Conservation (phyloP, 768 basidiomycete species). For the Chiua virens region DNA sequence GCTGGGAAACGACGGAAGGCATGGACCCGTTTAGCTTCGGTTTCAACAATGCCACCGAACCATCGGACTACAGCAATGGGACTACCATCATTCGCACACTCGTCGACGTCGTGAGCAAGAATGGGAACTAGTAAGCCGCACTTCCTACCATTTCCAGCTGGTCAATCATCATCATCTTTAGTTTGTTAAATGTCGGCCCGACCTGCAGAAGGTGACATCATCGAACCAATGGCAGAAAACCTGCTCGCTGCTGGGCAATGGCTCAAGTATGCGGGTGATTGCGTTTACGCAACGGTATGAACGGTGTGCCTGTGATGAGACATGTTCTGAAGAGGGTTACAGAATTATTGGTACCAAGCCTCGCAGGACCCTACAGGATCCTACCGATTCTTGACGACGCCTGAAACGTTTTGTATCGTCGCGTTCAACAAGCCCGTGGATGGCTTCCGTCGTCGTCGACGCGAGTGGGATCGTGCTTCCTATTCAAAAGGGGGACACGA, state of each 20-base stretch:
- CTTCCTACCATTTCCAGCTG: neutral
- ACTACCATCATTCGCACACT: conserved; percentile 49
- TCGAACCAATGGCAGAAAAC: conserved; percentile 46
- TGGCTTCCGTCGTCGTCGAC: conserved; percentile 36
- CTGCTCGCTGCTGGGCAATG: conserved; percentile 52
- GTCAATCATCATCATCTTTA: conserved; percentile 11
- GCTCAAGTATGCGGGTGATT: conserved; percentile 50
- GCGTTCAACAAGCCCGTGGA: conserved; percentile 38
- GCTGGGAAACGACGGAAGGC: conserved; percentile 61
- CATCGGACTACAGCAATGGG: conserved; percentile 47
- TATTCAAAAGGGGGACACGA: conserved; percentile 41
- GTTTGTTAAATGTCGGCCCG: conserved; percentile 54
- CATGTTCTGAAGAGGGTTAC: neutral
- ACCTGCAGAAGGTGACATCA: conserved; percentile 55
- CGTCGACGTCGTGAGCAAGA: conserved; percentile 60
- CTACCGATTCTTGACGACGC: conserved; percentile 50
- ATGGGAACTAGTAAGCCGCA: conserved; percentile 54
- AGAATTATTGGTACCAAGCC: conserved; percentile 51
- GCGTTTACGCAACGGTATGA: conserved; percentile 53
- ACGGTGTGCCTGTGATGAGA: neutral
- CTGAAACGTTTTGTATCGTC: conserved; percentile 51
- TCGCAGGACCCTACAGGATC: conserved; percentile 37
- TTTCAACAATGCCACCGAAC: conserved; percentile 41
- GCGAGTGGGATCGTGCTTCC: conserved; percentile 39
- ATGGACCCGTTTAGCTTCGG: conserved; percentile 58